Conservation (phyloP, 2,329 filamentous ascomycete species). For the Chrysoporthe puriensis region DNA sequence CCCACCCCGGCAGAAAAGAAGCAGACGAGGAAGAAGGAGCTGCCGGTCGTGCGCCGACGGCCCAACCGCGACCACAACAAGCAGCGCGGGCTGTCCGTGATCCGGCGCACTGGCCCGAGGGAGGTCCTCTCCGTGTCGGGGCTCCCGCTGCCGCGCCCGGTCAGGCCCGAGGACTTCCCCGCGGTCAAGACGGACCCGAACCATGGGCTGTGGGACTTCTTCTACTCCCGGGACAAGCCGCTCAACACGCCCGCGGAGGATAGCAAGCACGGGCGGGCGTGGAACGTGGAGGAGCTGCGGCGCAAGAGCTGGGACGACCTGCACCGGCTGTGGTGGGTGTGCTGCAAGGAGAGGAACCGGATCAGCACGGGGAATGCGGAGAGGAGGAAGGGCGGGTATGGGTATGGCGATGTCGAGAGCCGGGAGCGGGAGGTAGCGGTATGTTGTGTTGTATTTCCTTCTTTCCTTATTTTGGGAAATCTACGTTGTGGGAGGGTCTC, state of each 20-base stretch:
- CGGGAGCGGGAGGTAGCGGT: conserved; percentile 68
- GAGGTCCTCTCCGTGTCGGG: conserved; percentile 75
- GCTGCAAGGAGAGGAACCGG: conserved; percentile 86
- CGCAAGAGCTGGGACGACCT: conserved; percentile 93
- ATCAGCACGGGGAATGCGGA: conserved; percentile 78
- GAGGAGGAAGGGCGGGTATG: conserved; percentile 66
- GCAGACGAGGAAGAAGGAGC: conserved; percentile 49
- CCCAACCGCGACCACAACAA: conserved; percentile 72
- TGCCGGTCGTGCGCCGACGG: conserved; percentile 14
- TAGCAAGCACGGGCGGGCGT: conserved; percentile 74
- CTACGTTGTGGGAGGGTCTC: neutral
- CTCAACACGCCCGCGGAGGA: conserved; percentile 74
- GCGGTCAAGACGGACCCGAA: conserved; percentile 65
- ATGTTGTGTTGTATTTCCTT: conserved; percentile 40
- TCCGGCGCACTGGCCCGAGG: conserved; percentile 76
- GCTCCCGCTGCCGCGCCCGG: conserved; percentile 72
- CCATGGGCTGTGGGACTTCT: conserved; percentile 94
- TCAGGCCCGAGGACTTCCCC: conserved; percentile 54
- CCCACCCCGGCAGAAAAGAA: conserved; percentile 48
- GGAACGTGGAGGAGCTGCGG: conserved; percentile 84
- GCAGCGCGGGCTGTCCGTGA: conserved; percentile 78
- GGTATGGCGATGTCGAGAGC: conserved; percentile 74
- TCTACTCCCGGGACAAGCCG: conserved; percentile 70
- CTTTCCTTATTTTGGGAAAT: neutral
- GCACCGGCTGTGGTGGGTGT: conserved; percentile 92